Evolutionary conservation across 2,329 filamentous ascomycete species (phyloP), one percentile per base, ranked within the genome.

Genomic region (Botrytis galanthina): DNA sequence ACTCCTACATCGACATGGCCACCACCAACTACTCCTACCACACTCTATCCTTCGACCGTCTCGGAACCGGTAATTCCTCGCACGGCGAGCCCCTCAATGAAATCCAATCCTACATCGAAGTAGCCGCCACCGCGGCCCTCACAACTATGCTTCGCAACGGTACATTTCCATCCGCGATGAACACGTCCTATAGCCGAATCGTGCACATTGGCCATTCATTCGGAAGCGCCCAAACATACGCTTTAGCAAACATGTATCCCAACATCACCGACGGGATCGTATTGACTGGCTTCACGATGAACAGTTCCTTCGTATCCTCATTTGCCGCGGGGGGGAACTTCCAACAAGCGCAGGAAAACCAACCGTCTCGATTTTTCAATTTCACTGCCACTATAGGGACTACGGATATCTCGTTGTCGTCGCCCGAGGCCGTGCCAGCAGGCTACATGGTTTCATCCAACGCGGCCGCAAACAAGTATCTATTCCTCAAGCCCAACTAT

Each of bases 1-100:
- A 76, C 59, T 44, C 29, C 20, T 67, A 67, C 44, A 46, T 67
- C 63, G 46, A 70, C 44, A 59, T 74, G 32, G 62, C 63, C 35
- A 70, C 64, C 44, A 61, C 64, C 16, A 20, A 35, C 8, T 39
- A 48, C 20, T 73, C 75, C 46, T 74, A 74, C 51, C 68, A 75
- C 46, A 76, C 72, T 1, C 73, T 77, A n/a, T 70, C 73, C 46
- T 76, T 75, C 63, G 75, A 77, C 57, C 75, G 75, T n/a, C 72
- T 76, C 37, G 75, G 73, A n/a, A 70, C 57, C 37, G 75, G 75
- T 12, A 16, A 26, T 4, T 74, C 72, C 29, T 44, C 62, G 1
- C 74, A 75, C 48, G 72, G 72, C 51, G 71, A 76, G n/a, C 66
- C 73, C 14, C 71, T 76, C 62, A 69, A 74, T 46, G 69, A 71